Evolutionary conservation across 306 rosid species (phyloP), one percentile per base, ranked within the genome.

Genomic region (Nissolia schottii): DNA sequence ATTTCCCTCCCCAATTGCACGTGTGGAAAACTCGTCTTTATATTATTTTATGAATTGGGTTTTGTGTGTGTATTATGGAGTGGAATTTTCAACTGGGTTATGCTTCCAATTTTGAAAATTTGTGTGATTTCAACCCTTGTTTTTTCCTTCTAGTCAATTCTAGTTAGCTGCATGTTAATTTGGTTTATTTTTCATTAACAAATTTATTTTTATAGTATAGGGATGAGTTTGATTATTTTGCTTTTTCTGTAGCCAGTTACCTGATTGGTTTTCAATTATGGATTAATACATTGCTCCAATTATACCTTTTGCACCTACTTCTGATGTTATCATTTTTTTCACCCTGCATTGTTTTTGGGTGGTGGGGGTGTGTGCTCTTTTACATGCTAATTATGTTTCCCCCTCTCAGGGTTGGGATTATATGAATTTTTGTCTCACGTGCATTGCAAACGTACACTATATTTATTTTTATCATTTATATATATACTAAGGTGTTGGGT

Each of bases 91-190:
- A 63, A 34, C 4, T 29, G 41, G 29, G 11, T 5, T 12, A 7
- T 60, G 64, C 71, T 61, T 67, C 54, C 4, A 29, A 55, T 72
- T 18, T 77, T 29, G 49, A 20, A 66, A 40, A 14, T 59, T 11
- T 61, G 32, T 38, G 20, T 43, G 45, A 15, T 58, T 35, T 37
- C 3, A 37, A 37, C 43, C 11, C n/a, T n/a, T n/a, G n/a, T n/a
- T 1, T 37, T 1, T 37, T 66, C 31, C 7, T 10, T 12, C 2
- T 28, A 14, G 13, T 7, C 22, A 15, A 4, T 63, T 37, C 19
- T 3, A 6, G 14, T 73, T 14, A 7, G 22, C 14, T 41, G 68
- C 5, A 18, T 54, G 34, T 56, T 20, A 28, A 37, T 67, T 43
- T 19, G 15, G 23, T 18, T 49, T 6, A 19, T 15, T 19, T 75